Evolutionary conservation across 1,284 basidiomycete species (phyloP).

Genomic region (Phlebopus sp.): DNA sequence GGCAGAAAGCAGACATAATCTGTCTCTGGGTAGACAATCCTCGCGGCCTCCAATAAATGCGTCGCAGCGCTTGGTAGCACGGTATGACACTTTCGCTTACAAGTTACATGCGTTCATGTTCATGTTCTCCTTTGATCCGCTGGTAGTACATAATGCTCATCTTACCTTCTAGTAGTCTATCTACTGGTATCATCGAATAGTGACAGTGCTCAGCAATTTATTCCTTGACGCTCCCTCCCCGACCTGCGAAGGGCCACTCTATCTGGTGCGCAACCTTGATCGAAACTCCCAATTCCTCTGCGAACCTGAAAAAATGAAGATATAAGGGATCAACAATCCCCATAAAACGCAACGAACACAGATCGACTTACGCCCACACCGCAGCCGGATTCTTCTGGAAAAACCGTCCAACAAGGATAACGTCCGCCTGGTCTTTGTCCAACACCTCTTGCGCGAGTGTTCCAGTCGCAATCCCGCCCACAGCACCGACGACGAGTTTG

Average conservation of each 20-base stretch:
- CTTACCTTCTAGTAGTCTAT: too few relatives aligned
- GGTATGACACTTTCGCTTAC: too few relatives aligned
- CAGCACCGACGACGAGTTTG: constrained; percentile 52
- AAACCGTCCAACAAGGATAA: constrained; percentile 52
- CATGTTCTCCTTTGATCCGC: too few relatives aligned
- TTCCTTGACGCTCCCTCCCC: constrained; percentile 12
- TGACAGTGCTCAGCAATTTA: too few relatives aligned
- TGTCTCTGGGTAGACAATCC: too few relatives aligned
- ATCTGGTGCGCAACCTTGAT: constrained; percentile 49
- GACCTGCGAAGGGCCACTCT: constrained; percentile 45
- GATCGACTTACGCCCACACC: constrained; percentile 38
- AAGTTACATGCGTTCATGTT: too few relatives aligned
- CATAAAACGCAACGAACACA: neutral
- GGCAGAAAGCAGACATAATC: too few relatives aligned
- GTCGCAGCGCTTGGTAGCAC: too few relatives aligned
- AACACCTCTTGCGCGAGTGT: constrained; percentile 62
- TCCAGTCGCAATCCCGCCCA: constrained; percentile 62
- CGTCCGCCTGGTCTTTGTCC: constrained; percentile 52
- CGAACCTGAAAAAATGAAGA: constrained; percentile 42
- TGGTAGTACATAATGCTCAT: too few relatives aligned
- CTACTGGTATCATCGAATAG: too few relatives aligned
- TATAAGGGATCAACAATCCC: neutral
- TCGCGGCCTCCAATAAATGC: too few relatives aligned
- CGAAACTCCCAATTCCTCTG: constrained; percentile 48
- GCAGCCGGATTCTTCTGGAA: constrained; percentile 57